Conservation (phyloP, 176 grass and related monocot species). For the Eragrostis nindensis region DNA sequence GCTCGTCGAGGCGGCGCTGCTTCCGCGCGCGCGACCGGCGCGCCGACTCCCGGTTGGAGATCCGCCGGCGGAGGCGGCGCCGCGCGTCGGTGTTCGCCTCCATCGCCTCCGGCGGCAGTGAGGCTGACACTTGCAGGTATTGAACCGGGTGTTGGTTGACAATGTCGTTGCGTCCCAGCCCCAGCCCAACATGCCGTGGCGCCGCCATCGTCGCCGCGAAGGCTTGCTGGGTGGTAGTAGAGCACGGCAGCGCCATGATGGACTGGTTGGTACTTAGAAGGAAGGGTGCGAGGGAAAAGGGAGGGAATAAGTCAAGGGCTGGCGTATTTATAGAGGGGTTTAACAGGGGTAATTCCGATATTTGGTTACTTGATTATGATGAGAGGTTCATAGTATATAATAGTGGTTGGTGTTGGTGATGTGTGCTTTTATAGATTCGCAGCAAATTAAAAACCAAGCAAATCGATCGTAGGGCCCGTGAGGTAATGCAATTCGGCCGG, state of each 20-base stretch:
- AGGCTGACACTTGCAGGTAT: too few relatives aligned
- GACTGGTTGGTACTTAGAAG: conserved; percentile 1
- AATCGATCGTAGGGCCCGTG: background rate
- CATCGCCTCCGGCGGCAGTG: background rate
- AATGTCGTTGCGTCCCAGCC: conserved; percentile 7
- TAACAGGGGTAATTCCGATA: background rate
- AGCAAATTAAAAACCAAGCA: background rate
- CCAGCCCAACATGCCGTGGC: background rate
- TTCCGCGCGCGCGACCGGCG: conserved; percentile 74
- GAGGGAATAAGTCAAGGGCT: conserved; percentile 55
- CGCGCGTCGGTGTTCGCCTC: conserved; percentile 5
- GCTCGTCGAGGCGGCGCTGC: conserved; percentile 63
- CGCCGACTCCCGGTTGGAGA: conserved; percentile 89
- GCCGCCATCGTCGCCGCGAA: conserved; percentile 13
- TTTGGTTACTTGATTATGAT: background rate
- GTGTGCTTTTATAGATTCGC: background rate
- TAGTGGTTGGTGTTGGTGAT: background rate
- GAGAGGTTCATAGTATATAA: background rate
- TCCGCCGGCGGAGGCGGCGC: conserved; percentile 59
- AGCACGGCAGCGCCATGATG: background rate
- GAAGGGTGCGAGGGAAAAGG: conserved; percentile 57
- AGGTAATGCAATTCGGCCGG: background rate
- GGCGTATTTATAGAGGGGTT: conserved; percentile 61
- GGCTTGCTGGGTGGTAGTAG: background rate
- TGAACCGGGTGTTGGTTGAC: background rate